Base-by-base conservation (phyloP, 2,329 filamentous ascomycete species). In the Coleophoma crateriformis region DNA sequence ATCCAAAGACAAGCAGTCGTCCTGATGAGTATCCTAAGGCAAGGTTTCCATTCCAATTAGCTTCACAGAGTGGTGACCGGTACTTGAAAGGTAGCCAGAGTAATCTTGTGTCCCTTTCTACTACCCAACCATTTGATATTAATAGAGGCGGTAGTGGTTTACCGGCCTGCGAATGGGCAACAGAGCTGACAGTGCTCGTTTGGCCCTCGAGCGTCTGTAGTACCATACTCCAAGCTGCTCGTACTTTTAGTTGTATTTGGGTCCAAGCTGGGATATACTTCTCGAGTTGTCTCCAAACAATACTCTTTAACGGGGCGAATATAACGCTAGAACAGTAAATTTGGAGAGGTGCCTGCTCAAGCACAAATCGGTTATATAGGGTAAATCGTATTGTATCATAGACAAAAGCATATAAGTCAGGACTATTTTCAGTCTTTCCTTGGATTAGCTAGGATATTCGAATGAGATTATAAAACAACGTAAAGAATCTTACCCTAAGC, bases 301-400 rank as follows among this genome's bases (percentile, higher is more conserved):
- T 45, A 60, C 65, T 10, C 46, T 37, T n/a, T 50, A 27, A 33
- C 62, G 67, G n/a, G 60, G 54, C 50, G 69, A 68, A 35, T 52
- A 19, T 52, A 33, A 55, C 61, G 17, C 41, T 61, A 37, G 54
- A 65, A 39, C 46, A 61, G 52, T 70, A 69, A 42, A 58, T 44
- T 47, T 70, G 66, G 8, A 61, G 53, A 19, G 64, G 58, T 3
- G 62, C 49, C 11, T 48, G 33, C 38, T 64, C 45, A 33, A 67
- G 61, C 33, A 59, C 44, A 33, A 35, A 42, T 20, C 33, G 34
- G 38, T 34, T 32, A 12, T 19, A 38, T 12, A 50, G 13, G 13
- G 27, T 20, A 20, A 50, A 46, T 33, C 42, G 13, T 20, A 20
- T 46, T 15, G 48, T 43, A 39, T 46, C 34, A 20, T 50, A 12